Percentiles rank a stretch among this genome's conserved stretches.
phyloP scores from a whole-genome alignment of 495 filamentous ascomycete species.

The Daldinia vernicosa region DNA sequence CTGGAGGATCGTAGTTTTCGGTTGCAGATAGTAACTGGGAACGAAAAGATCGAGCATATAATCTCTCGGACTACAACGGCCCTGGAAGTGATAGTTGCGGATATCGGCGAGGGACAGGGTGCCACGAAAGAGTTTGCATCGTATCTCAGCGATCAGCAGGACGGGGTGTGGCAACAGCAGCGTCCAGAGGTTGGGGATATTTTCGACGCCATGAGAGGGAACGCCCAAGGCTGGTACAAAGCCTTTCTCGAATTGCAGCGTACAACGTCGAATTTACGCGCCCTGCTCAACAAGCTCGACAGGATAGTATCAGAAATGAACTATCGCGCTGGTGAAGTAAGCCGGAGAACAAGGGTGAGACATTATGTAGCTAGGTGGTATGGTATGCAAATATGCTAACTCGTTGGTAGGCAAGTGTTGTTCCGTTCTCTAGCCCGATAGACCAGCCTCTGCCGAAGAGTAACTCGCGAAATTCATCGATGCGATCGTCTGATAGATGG shows the following conservation, averaged over 20 bases:
- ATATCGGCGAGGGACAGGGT: conserved; percentile 78
- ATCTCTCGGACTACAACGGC: conserved; percentile 76
- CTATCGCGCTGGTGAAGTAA: conserved; percentile 75
- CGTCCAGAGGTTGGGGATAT: conserved; percentile 67
- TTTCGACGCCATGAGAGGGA: conserved; percentile 82
- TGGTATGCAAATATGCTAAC: conserved; percentile 12
- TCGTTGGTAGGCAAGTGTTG: conserved; percentile 28
- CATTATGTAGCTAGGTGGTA: background rate
- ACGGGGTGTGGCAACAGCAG: conserved; percentile 63
- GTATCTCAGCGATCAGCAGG: conserved; percentile 73
- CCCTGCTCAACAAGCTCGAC: conserved; percentile 68
- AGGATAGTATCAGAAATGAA: conserved; percentile 81
- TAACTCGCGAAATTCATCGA: conserved; percentile 32
- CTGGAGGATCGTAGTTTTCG: conserved; percentile 84
- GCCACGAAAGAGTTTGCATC: conserved; percentile 78
- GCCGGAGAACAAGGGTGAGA: conserved; percentile 67
- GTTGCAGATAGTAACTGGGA: conserved; percentile 80
- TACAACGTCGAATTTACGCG: conserved; percentile 68
- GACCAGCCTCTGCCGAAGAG: conserved; percentile 30
- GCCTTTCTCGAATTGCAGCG: conserved; percentile 74
- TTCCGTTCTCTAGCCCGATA: conserved; percentile 27
- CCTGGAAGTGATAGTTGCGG: conserved; percentile 78
- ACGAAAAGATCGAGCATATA: conserved; percentile 91
- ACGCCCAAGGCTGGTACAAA: conserved; percentile 84
- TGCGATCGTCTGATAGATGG: conserved; percentile 24